Conservation (phyloP, 192 early-diverging fungal species). For the Coemansia sp. region DNA sequence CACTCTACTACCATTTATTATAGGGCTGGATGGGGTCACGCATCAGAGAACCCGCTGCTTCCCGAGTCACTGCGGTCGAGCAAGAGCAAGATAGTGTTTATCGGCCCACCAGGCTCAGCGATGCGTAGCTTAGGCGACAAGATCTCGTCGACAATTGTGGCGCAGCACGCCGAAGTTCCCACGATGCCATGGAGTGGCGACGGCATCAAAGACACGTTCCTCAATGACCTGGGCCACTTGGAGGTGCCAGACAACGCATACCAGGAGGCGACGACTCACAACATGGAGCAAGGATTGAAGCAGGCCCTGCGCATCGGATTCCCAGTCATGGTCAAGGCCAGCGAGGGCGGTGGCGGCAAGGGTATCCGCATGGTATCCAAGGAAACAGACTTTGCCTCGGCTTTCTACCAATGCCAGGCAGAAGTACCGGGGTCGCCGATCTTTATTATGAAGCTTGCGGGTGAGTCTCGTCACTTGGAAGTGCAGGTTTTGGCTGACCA, state of each 20-base stretch:
- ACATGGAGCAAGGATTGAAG: slow-evolving; percentile 81
- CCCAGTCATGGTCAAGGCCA: slow-evolving; percentile 99
- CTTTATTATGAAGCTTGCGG: slow-evolving; percentile 98
- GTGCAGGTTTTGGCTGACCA: slow-evolving; percentile 96
- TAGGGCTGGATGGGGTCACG: slow-evolving; percentile 99
- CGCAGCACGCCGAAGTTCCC: slow-evolving; percentile 95
- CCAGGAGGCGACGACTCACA: slow-evolving; percentile 79
- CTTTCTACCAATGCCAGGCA: slow-evolving; percentile 87
- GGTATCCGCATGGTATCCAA: slow-evolving; percentile 94
- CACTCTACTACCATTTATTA: too few relatives aligned
- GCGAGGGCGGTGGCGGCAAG: slow-evolving; percentile 98
- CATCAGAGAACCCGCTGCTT: slow-evolving; percentile 96
- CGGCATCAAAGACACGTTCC: slow-evolving; percentile 74
- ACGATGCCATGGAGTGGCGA: slow-evolving; percentile 95
- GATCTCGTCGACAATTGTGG: slow-evolving; percentile 99
- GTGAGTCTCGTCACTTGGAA: slow-evolving; percentile 93
- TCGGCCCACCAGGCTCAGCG: slow-evolving; percentile 94
- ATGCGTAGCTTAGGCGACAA: slow-evolving; percentile 99
- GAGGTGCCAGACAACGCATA: slow-evolving; percentile 83
- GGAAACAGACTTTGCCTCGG: slow-evolving; percentile 69
- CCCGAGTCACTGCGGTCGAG: slow-evolving; percentile 87
- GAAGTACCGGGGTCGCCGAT: slow-evolving; percentile 98
- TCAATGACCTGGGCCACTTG: slow-evolving; percentile 74
- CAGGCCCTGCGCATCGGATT: slow-evolving; percentile 91
- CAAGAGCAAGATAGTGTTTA: slow-evolving; percentile 87